Base-by-base conservation (phyloP, 2,329 filamentous ascomycete genomes). In the Curvularia verruculosa region DNA sequence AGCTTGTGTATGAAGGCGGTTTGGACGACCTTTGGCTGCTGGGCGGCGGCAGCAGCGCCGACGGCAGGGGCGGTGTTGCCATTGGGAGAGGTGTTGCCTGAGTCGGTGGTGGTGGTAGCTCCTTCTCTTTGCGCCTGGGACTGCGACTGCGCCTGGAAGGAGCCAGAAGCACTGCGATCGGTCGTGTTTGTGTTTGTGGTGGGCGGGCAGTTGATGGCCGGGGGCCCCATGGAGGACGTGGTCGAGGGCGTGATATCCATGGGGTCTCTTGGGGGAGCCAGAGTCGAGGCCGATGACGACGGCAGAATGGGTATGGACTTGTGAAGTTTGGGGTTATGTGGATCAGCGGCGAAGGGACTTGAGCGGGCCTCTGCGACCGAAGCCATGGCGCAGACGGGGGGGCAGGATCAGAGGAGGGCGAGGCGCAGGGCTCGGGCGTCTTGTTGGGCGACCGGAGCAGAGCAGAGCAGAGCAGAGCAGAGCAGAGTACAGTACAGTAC, bases 1-100 rank as follows among this genome's bases (percentile, higher is more conserved):
- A 99, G 86, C 78, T 99, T 99, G 78, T 99, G 95, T 64, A 99
- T 98, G 72, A 99, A 99, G 21, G 95, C 95, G 10, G 95, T 98
- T 80, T 99, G 95, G 15, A 98, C 92, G 43, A 97, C 94, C 79
- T 99, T 99, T 58, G 95, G 93, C 74, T 96, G 93, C 73, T 96
- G 92, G 50, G 93, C 89, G 46, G 89, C 89, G 5, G 89, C 87
- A 1, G 88, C 87, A 19, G 88, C 87, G 36, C 82, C 82, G 1
- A 83, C 76, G 2, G 80, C 78, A 21, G 77, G 76, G 49, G 75
- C 74, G 61, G 79, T 52, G 77, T 76, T 71, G 78, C 69, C 79
- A 63, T 63, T 67, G 36, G 68, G 65, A 37, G 80, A 62, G 18
- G 58, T 67, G 57, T 63, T 61, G 3, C 74, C 73, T 15, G 65